Base-by-base conservation (phyloP, 2,329 filamentous ascomycete species). In the Hyphodiscus sp. region DNA sequence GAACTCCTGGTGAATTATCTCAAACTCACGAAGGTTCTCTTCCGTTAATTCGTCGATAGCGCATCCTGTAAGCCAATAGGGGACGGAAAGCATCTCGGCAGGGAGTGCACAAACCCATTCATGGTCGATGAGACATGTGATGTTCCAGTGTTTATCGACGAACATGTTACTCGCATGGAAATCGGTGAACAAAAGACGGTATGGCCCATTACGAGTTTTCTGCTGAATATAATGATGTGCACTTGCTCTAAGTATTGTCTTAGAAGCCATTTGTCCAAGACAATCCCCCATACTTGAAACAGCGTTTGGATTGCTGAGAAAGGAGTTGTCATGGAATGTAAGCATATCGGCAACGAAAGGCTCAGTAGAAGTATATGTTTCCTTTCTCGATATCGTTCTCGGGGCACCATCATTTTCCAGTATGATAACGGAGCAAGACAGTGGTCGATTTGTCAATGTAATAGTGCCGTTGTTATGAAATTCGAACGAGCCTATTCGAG, bases 101-200 rank as follows among this genome's bases (percentile, higher is more conserved):
- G 67, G 66, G 44, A 64, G 59, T 20, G 68, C 57, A 55, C 63
- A 71, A 19, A 69, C 58, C 68, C 66, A 72, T 58, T 71, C 68
- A 19, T 68, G 61, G 53, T 72, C 68, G 16, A 71, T 65, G 1
- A 71, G 38, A 44, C 59, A 60, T 10, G 60, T 68, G 29, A 71
- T 59, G 47, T 71, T 69, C 68, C 67, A 70, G 23, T 70, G 47
- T 20, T 68, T 49, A 51, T 72, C 67, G 11, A 71, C 66, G 26
- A 72, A 63, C 26, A 73, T 65, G 46, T 71, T 72, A 41, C 67
- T 66, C 20, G 46, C 52, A 56, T 70, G 62, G 16, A 71, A 53
- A 51, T 72, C 67, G 19, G 66, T 68, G 41, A 71, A 47, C 18
- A 59, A 50, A 48, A 68, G 62, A 50, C 59, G 18, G 47, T 65